A percentile compares a stretch with the other conserved stretches of the same genome.
phyloP scores from a whole-genome alignment of 768 basidiomycete genomes.

The Pulveroboletus sp. region DNA sequence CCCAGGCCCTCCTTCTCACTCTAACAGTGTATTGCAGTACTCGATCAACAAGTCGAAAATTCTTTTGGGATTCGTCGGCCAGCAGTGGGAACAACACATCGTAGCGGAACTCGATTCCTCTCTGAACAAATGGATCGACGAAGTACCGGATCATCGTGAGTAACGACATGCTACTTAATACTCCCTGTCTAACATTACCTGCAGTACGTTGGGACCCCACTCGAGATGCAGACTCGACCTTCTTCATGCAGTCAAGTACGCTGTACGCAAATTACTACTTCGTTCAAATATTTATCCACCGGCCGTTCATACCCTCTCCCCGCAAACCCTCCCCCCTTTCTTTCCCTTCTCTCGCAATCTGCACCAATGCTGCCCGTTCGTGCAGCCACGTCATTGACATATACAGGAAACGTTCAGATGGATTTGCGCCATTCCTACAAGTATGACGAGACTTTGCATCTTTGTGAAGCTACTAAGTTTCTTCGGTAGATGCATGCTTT shows the following conservation, averaged over 20 bases:
- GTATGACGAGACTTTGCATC: conserved; percentile 14
- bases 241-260: conserved; percentile 46
- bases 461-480: not conserved
- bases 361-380: conserved; percentile 79
- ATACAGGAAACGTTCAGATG: conserved; percentile 35
- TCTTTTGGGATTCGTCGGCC: conserved; percentile 45
- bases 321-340: conserved; percentile 43
- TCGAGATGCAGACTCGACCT: conserved; percentile 29
- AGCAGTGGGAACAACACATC: conserved; percentile 57
- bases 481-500: conserved; percentile 36
- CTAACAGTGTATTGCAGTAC: conserved; percentile 42
- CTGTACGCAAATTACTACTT: conserved; percentile 53
- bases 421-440: conserved; percentile 24
- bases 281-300: conserved; percentile 66
- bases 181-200: conserved; percentile 3
- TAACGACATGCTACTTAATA: not conserved
- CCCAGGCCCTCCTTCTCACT: not conserved
- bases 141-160: conserved; percentile 48
- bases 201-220: conserved; percentile 44
- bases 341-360: conserved; percentile 71
- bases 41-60: conserved; percentile 62
- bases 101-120: conserved; percentile 72
- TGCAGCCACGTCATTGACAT: conserved; percentile 67
- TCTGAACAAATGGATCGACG: conserved; percentile 74
- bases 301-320: conserved; percentile 71